Conservation (phyloP, 2,329 filamentous ascomycete genomes). For the Fusarium chlamydosporum region DNA sequence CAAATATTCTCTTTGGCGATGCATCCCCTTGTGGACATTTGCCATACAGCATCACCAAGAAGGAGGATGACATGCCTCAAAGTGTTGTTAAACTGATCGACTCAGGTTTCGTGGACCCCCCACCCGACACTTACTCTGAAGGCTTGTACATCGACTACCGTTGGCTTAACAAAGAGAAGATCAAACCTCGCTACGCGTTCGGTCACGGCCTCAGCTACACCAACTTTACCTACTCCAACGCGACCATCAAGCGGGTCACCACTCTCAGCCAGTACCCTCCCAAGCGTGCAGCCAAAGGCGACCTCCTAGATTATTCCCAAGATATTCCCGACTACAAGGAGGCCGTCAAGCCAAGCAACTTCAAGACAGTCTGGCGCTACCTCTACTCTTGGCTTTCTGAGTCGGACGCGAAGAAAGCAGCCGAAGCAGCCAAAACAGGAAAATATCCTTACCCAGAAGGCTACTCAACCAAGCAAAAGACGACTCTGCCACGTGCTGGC, state of each 20-base stretch:
- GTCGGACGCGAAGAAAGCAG: conserved; percentile 58
- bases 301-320: conserved; percentile 64
- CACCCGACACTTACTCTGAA: conserved; percentile 87
- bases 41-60: conserved; percentile 87
- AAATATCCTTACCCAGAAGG: conserved; percentile 75
- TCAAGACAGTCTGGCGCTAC: conserved; percentile 74
- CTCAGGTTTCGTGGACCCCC: conserved; percentile 69
- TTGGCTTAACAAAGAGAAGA: conserved; percentile 82
- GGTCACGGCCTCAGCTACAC: conserved; percentile 90
- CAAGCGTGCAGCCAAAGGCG: conserved; percentile 53
- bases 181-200: conserved; percentile 86
- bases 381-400: conserved; percentile 76
- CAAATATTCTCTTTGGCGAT: conserved; percentile 83
- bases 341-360: conserved; percentile 70
- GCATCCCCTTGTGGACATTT: conserved; percentile 83
- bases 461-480: conserved; percentile 67
- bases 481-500: conserved; percentile 68
- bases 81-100: conserved; percentile 60
- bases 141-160: conserved; percentile 92
- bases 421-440: conserved; percentile 52
- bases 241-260: conserved; percentile 63
- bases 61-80: conserved; percentile 78
- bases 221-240: conserved; percentile 71
- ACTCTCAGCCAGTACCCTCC: conserved; percentile 59
- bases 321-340: conserved; percentile 67